Evolutionary conservation across 2,329 filamentous ascomycete genomes (phyloP).

Genomic region (Lasiodiplodia hormozganensis): DNA sequence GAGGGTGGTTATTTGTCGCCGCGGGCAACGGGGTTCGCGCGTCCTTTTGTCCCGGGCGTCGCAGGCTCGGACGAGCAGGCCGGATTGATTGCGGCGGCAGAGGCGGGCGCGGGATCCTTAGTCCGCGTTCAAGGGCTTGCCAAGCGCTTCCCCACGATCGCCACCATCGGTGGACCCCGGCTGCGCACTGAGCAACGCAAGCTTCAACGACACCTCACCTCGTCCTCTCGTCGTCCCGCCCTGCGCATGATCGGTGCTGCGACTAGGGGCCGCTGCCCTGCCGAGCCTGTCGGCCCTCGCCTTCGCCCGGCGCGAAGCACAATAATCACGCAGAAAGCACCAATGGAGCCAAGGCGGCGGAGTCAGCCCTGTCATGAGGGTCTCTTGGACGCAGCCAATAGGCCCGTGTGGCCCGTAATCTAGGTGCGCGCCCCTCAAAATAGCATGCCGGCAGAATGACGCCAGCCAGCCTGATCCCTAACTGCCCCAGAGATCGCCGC

Average conservation of each 20-base stretch:
- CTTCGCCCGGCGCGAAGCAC: not conserved
- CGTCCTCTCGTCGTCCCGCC: not conserved
- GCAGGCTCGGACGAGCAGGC: not conserved
- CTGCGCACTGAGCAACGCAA: conserved; percentile 7
- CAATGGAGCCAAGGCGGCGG: not conserved
- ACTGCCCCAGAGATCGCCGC: not conserved
- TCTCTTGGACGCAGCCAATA: not conserved
- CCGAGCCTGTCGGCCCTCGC: not conserved
- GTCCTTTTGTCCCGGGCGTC: not conserved
- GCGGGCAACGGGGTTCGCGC: not conserved
- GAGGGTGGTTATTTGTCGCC: not conserved
- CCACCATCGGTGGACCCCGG: not conserved
- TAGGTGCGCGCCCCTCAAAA: not conserved
- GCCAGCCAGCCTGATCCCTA: not conserved
- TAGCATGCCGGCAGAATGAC: conserved; percentile 11
- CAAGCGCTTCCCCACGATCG: conserved; percentile 22
- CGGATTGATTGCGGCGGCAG: not conserved
- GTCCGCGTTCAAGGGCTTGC: not conserved
- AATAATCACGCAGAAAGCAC: conserved; percentile 11
- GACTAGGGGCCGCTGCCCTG: conserved; percentile 4
- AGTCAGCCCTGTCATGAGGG: conserved; percentile 22
- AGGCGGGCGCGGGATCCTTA: not conserved
- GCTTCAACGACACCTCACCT: not conserved
- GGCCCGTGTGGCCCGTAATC: not conserved
- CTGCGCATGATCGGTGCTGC: conserved; percentile 7